phyloP scores from a whole-genome alignment of 495 filamentous ascomycete genomes.

The Talaromyces proteolyticus region DNA sequence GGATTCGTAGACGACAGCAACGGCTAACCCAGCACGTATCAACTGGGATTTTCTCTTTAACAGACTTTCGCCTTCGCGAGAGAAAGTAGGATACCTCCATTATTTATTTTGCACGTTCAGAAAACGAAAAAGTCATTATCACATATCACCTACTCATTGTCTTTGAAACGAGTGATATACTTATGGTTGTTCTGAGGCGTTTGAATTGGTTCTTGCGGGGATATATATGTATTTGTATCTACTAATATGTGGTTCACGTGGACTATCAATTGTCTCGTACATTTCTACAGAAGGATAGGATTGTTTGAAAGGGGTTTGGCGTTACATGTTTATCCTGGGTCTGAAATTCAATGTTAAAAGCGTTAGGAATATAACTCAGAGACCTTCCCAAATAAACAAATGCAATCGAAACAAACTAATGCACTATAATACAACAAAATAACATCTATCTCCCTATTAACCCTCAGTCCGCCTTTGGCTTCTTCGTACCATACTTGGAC shows the following conservation, averaged over 20 bases:
- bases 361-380: no score
- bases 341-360: no score
- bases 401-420: no score
- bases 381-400: no score
- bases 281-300: no score
- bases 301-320: no score
- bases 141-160: not conserved
- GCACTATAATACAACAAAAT: not conserved
- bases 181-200: not conserved
- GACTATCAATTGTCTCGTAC: no score
- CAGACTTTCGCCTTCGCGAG: not conserved
- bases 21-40: not conserved
- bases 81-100: no score
- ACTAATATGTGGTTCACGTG: not conserved
- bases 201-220: not conserved
- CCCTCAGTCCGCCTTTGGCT: slow-evolving; percentile 66
- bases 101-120: no score
- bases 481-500: slow-evolving; percentile 98
- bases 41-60: slow-evolving; percentile 1
- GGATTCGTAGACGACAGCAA: not conserved
- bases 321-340: no score
- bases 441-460: not conserved
- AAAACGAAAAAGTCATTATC: not conserved
- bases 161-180: not conserved
- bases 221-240: not conserved